A percentile compares a stretch with the other conserved stretches of the same genome.
These are phyloP conservation scores for Botryotinia convoluta DNA, from an alignment of 2,329 filamentous ascomycete species.

Conservation along the genomic window DNA sequence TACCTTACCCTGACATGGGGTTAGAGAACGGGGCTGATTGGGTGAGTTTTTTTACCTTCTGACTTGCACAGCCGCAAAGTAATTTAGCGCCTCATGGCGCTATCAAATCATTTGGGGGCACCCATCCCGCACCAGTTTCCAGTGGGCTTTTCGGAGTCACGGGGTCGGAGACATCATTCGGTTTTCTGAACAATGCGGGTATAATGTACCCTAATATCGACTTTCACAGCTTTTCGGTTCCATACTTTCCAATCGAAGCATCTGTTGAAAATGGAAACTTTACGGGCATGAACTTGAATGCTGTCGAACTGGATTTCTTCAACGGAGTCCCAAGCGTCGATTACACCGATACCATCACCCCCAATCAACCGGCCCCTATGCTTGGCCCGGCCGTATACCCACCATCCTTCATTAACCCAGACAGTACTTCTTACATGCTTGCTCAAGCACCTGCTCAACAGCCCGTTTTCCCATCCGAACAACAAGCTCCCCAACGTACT, in stretches of 20 bases:
- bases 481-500: background rate
- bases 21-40: background rate
- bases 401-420: background rate
- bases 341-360: fast-evolving
- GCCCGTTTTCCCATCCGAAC: background rate
- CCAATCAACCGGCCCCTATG: background rate
- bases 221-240: fast-evolving
- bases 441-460: background rate
- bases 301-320: background rate
- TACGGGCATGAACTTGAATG: background rate
- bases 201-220: fast-evolving
- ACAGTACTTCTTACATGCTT: background rate
- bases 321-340: background rate
- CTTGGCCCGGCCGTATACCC: background rate
- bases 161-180: background rate
- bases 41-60: background rate
- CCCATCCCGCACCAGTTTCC: too few relatives aligned
- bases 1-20: background rate
- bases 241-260: fast-evolving
- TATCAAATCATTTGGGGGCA: too few relatives aligned
- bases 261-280: fast-evolving
- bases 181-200: background rate
- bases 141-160: too few relatives aligned
- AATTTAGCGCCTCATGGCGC: too few relatives aligned
- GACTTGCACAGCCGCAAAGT: too few relatives aligned